phyloP scores from a whole-genome alignment of 1,284 basidiomycete genomes.

The Ganoderma meredithae region DNA sequence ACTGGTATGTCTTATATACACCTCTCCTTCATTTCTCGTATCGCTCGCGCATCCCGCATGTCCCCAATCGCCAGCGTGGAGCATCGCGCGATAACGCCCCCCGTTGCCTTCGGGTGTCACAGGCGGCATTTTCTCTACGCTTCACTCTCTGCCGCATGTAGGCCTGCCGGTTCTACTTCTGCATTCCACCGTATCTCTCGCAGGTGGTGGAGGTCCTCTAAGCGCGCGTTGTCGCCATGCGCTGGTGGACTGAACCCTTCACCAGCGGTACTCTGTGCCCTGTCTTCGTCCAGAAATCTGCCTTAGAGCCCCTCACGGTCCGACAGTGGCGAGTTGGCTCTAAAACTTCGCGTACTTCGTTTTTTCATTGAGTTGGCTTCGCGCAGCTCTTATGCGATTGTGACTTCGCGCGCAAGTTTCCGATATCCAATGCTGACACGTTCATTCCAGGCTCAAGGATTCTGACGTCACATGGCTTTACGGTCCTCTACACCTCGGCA shows the following conservation, averaged over 20 bases:
- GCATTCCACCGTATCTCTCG: constrained; percentile 7
- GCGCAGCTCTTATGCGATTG: neutral
- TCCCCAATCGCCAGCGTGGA: constrained; percentile 23
- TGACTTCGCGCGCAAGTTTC: constrained; percentile 3
- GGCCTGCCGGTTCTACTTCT: constrained; percentile 11
- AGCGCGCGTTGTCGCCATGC: neutral
- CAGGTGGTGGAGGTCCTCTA: neutral
- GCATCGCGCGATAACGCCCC: constrained; percentile 24
- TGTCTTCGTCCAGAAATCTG: too few species aligned
- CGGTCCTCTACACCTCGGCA: constrained; percentile 93
- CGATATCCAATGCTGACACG: constrained; percentile 21
- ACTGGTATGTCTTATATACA: constrained; percentile 80
- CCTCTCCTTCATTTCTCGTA: constrained; percentile 30
- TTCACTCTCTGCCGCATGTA: neutral
- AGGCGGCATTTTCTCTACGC: constrained; percentile 5
- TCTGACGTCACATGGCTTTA: constrained; percentile 99
- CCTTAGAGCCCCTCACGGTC: neutral
- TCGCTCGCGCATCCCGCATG: constrained; percentile 11
- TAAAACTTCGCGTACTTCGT: neutral
- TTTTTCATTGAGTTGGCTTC: neutral
- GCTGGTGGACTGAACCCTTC: neutral
- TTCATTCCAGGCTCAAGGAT: constrained; percentile 89
- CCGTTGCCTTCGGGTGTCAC: constrained; percentile 10
- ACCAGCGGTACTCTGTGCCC: neutral
- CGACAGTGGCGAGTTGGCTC: neutral